These are phyloP conservation scores for Stereocaulon alpinum DNA, from an alignment of 495 filamentous ascomycete species.

Conservation along the genomic window DNA sequence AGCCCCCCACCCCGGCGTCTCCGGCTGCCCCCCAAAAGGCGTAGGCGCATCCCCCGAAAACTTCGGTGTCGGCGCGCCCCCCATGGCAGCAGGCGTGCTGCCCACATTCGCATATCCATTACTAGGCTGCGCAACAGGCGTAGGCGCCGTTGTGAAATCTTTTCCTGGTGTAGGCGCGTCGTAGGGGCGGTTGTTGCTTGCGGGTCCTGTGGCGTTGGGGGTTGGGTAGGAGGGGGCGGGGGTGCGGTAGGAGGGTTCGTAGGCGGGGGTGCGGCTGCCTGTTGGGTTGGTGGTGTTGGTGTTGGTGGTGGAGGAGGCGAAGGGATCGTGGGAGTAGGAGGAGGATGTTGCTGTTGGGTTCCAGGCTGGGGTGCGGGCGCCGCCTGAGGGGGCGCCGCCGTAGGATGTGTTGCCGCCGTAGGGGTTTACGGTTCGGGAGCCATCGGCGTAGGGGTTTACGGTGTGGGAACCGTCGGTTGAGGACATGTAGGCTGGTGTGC, in stretches of 20 bases:
- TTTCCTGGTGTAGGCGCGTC: conserved; percentile 74
- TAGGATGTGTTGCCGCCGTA: conserved; percentile 37
- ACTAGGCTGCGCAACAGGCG: conserved; percentile 25
- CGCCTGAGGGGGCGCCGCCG: conserved; percentile 30
- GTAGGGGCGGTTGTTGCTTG: conserved; percentile 30
- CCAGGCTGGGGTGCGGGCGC: conserved; percentile 41
- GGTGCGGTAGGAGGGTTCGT: conserved; percentile 29
- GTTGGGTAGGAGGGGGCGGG: conserved; percentile 64
- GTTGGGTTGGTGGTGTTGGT: conserved; percentile 24
- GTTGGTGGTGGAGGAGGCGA: conserved; percentile 35
- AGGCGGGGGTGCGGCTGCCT: conserved; percentile 50
- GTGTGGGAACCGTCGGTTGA: conserved; percentile 51
- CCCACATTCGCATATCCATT: conserved; percentile 28
- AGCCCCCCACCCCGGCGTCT: conserved; percentile 47
- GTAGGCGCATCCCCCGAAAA: conserved; percentile 52
- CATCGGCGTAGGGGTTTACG: conserved; percentile 65
- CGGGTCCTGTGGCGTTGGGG: conserved; percentile 29
- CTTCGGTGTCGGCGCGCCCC: conserved; percentile 72
- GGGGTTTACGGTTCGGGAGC: conserved; percentile 50
- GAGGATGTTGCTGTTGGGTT: conserved; percentile 30
- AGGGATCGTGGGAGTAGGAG: conserved; percentile 22
- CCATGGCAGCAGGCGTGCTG: conserved; percentile 61
- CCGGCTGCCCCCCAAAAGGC: conserved; percentile 65
- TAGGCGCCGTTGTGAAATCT: conserved; percentile 43
- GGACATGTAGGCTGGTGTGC: conserved; percentile 57